A percentile compares a stretch with the other conserved stretches of the same genome.
Evolutionary conservation across 1,139 yeast genomes (phyloP).

Genomic region (Tardiomyces depauwii): DNA sequence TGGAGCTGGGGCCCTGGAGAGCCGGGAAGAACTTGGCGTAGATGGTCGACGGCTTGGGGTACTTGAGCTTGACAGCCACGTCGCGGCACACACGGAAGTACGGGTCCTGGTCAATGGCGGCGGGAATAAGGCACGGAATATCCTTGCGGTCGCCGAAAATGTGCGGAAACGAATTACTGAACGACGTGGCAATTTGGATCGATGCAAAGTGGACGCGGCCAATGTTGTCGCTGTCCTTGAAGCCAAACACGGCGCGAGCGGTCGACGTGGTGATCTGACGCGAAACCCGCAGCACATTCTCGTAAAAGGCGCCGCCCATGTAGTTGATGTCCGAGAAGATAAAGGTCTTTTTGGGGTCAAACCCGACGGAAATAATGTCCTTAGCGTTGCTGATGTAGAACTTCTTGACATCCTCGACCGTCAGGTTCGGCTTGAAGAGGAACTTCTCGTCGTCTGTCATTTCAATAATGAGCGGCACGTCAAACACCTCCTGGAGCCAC

Average conservation of each 20-base stretch:
- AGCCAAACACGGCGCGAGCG: conserved; percentile 96
- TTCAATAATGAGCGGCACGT: conserved; percentile 91
- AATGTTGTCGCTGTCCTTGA: conserved; percentile 87
- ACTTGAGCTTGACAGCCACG: conserved; percentile 88
- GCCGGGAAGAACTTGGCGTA: conserved; percentile 98
- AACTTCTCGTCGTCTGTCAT: conserved; percentile 97
- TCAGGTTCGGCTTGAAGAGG: conserved; percentile 80
- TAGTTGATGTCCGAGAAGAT: conserved; percentile 85
- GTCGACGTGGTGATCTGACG: conserved; percentile 94
- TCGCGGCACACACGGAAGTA: conserved; percentile 97
- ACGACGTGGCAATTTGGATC: conserved; percentile 90
- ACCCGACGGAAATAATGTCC: conserved; percentile 92
- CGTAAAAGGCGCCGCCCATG: conserved; percentile 92
- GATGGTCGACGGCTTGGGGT: conserved; percentile 80
- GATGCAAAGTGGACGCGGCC: conserved; percentile 95
- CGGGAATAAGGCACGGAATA: conserved; percentile 87
- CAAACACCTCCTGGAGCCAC: conserved; percentile 97
- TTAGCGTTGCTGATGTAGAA: conserved; percentile 77
- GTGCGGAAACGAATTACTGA: conserved; percentile 93
- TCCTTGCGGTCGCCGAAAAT: conserved; percentile 81
- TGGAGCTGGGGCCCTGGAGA: conserved; percentile 89
- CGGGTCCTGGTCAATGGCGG: conserved; percentile 99
- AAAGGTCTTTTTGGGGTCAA: conserved; percentile 88
- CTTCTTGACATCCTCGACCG: conserved; percentile 76
- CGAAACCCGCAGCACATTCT: conserved; percentile 86